Base-by-base conservation (phyloP, 1,284 basidiomycete genomes). In the Apiotrichum porosum region DNA sequence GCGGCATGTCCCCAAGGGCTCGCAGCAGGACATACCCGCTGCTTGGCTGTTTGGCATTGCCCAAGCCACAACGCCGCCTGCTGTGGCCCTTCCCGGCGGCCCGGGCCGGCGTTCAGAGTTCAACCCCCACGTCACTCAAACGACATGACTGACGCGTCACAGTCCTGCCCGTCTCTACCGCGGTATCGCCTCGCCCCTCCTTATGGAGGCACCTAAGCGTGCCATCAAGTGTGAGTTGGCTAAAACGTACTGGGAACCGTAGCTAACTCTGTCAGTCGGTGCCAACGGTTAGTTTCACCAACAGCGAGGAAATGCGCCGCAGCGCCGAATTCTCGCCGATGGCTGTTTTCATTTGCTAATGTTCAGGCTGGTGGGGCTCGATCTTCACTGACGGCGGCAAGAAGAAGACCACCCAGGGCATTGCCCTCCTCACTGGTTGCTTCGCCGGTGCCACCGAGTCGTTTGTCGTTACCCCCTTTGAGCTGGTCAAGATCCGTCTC, bases 131-230 rank as follows among this genome's bases (percentile, higher is more conserved):
- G n/a, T n/a, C n/a, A n/a, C n/a, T n/a, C n/a, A n/a, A n/a, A n/a
- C n/a, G n/a, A n/a, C n/a, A n/a, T n/a, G n/a, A n/a, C n/a, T n/a
- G n/a, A n/a, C n/a, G n/a, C n/a, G n/a, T n/a, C n/a, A 14, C 63
- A 94, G 90, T 43, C 75, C 81, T 45, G 83, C 87, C 38, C 80
- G 89, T 41, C 75, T 98, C 52, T 98, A 98, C 77, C 81, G 93
- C 75, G 94, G 94, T 57, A 83, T 99, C 50, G 83, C 92, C 18
- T 90, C 95, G 8, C 95, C 95, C 18, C 75, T 99, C 22, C 81
- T 97, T 68, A 78, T 98, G 47, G 94, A 99, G 75, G 95, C 95
- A 19, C 95, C 94, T 5, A 99, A 99, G 77, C 83, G 94, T 75
- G 94, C 94, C 17, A 86, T 93, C 52, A 99, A 99, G 80, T 99